Evolutionary conservation across 495 filamentous ascomycete genomes (phyloP), one percentile per base, ranked within the genome.

Genomic region (Podospora pseudopauciseta): DNA sequence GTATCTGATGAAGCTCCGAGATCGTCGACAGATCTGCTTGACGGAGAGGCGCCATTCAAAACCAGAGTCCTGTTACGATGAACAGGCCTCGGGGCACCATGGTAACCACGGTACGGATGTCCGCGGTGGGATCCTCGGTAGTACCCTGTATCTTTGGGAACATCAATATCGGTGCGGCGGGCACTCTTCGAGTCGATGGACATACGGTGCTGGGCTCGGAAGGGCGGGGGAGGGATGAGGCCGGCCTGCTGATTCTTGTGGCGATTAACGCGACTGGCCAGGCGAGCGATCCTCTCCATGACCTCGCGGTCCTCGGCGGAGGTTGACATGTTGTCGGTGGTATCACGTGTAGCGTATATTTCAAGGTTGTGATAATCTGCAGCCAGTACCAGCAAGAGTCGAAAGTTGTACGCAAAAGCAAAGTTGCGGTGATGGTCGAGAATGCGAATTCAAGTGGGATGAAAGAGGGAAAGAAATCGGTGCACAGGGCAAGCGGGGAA

Each of bases 221-320:
- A 65, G 16, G 67, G 56, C n/a, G 64, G 65, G 9, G 65, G 27
- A 28, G 71, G 64, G 16, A 30, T 69, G 27, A 77, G 27, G 61
- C 77, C 78, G 18, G 76, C 78, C 63, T 82, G 80, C 70, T 91
- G 87, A 61, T 86, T 90, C 72, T 91, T 94, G 80, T 92, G 90
- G 60, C 89, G 89, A 78, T 94, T 93, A 78, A 96, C 96, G 77
- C 90, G 89, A 72, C 91, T 88, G 77, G 90, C 88, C 74, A 96
- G 82, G 68, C 87, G 87, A 77, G 88, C 83, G 79, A 96, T 96
- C 74, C 85, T 87, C 64, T 86, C 86, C 74, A 93, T 83, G 58
- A 95, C 81, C 72, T 91, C 90, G 73, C 92, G 87, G 27, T 88
- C 84, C 69, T 92, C 88, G 39, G 92, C 87, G 32, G 44, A 23